Base-by-base conservation (phyloP, 179 eudicot genomes). In the Monotropa hypopitys region DNA sequence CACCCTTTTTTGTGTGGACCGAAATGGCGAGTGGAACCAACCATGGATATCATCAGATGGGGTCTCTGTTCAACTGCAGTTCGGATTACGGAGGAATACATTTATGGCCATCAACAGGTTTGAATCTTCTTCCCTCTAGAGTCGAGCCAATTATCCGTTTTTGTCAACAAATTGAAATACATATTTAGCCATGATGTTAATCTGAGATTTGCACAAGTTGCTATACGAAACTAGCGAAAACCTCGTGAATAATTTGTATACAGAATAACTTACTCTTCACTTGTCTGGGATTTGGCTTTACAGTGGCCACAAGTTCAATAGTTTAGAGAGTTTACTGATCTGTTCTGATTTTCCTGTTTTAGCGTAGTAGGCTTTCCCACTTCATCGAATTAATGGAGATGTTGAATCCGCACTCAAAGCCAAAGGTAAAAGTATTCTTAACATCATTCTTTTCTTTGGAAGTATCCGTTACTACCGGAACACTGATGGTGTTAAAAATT, bases 1-100 rank as follows among this genome's bases (percentile, higher is more conserved):
- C 99, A 96, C 78, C 99, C 99, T 2, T 96, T 93, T 87, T 76
- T 96, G 75, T 96, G 99, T 81, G 99, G 99, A 72, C 98, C 99
- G 35, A 84, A 83, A 85, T 96, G 99, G 99, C 89, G 94, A 47
- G 86, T 93, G 13, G 91, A 93, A 67, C 90, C 94, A 62, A 88
- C 98, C 10, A 93, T 91, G 94, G 89, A 85, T 83, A 83, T 91
- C 73, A 93, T 96, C 66, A 89, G 96, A 84, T 93, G 99, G 99
- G 93, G 96, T 74, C 87, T 96, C 49, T 98, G 98, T 54, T 96
- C 99, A 35, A 96, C 98, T 54, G 93, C 93, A 0, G 96, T 96
- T 83, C 89, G 96, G 83, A 93, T 96, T 76, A 81, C 90, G 0
- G 99, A 96, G 86, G 99, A 96, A 82, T 93, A 93, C 86, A 96